phyloP scores from a whole-genome alignment of 2,329 filamentous ascomycete genomes.

The Biscogniauxia sp. region DNA sequence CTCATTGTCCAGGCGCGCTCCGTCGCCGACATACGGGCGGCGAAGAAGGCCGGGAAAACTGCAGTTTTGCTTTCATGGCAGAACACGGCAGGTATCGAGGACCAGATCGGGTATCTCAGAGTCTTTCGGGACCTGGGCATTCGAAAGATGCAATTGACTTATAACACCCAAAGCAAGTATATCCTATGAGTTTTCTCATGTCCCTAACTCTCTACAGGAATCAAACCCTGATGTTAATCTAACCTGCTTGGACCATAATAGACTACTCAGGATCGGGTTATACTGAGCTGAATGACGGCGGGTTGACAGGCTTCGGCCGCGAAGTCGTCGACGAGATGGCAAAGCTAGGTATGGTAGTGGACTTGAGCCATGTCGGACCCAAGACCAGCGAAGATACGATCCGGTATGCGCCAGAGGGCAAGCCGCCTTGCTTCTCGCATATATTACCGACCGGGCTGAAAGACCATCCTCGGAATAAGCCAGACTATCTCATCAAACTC shows the following conservation, averaged over 20 bases:
- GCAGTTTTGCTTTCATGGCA: slow-evolving; percentile 40
- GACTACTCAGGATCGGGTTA: slow-evolving; percentile 40
- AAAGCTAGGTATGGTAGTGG: slow-evolving; percentile 33
- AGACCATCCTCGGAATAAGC: slow-evolving; percentile 39
- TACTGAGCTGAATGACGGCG: slow-evolving; percentile 36
- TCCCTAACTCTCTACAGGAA: neutral
- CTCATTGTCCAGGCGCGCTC: slow-evolving; percentile 38
- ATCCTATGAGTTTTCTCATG: neutral
- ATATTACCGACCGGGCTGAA: slow-evolving; percentile 35
- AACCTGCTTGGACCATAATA: neutral
- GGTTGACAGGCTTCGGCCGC: slow-evolving; percentile 31
- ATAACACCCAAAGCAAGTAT: slow-evolving; percentile 36
- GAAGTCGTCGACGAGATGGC: slow-evolving; percentile 25
- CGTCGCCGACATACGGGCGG: slow-evolving; percentile 36
- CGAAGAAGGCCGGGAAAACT: slow-evolving; percentile 36
- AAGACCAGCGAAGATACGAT: slow-evolving; percentile 36
- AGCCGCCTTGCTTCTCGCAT: slow-evolving; percentile 41
- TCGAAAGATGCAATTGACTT: slow-evolving; percentile 42
- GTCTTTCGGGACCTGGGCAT: slow-evolving; percentile 41
- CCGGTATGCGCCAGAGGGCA: slow-evolving; percentile 33
- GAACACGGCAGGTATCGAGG: slow-evolving; percentile 41
- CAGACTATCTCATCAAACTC: slow-evolving; percentile 35
- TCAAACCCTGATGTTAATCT: neutral
- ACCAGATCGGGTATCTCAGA: slow-evolving; percentile 37
- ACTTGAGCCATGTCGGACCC: slow-evolving; percentile 36